These are phyloP conservation scores for Spinellus fusiger DNA, from an alignment of 192 early-diverging fungal genomes.

Conservation along the genomic window DNA sequence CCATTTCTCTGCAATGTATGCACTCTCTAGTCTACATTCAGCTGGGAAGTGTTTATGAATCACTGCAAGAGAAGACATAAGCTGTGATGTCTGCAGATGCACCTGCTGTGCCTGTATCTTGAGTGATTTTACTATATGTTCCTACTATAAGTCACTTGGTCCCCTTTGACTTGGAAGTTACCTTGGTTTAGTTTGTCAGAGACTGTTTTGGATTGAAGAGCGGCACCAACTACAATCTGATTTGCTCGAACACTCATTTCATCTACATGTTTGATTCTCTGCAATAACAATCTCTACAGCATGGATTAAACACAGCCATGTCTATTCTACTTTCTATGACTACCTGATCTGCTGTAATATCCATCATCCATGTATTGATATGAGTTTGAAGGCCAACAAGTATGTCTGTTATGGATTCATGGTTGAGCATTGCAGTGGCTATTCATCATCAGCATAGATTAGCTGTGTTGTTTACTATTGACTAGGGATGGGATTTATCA, in stretches of 20 bases:
- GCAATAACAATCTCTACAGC: background rate
- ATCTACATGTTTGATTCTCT: slow-evolving; percentile 15
- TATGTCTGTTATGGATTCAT: background rate
- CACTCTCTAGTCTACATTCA: slow-evolving; percentile 1
- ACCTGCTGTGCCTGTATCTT: slow-evolving; percentile 1
- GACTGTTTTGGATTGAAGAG: background rate
- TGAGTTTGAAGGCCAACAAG: slow-evolving; percentile 1
- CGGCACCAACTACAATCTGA: background rate
- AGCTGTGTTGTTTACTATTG: too few relatives aligned
- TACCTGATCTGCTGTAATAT: background rate
- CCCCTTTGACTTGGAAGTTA: too few relatives aligned
- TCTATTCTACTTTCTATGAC: background rate
- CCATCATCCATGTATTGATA: background rate
- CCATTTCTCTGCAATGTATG: slow-evolving; percentile 1
- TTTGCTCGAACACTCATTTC: background rate
- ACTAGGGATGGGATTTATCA: too few relatives aligned
- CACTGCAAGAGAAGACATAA: background rate
- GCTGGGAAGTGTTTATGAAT: background rate
- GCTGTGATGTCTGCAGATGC: background rate
- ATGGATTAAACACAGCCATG: background rate
- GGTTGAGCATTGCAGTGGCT: background rate
- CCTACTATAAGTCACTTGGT: too few relatives aligned
- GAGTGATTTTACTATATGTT: too few relatives aligned
- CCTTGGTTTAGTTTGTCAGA: slow-evolving; percentile 8
- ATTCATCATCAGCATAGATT: too few relatives aligned